A percentile compares a stretch with the other conserved stretches of the same genome.
These are phyloP conservation scores for Aquilaria yunnanensis DNA, from an alignment of 345 rosid species.

Conservation along the genomic window DNA sequence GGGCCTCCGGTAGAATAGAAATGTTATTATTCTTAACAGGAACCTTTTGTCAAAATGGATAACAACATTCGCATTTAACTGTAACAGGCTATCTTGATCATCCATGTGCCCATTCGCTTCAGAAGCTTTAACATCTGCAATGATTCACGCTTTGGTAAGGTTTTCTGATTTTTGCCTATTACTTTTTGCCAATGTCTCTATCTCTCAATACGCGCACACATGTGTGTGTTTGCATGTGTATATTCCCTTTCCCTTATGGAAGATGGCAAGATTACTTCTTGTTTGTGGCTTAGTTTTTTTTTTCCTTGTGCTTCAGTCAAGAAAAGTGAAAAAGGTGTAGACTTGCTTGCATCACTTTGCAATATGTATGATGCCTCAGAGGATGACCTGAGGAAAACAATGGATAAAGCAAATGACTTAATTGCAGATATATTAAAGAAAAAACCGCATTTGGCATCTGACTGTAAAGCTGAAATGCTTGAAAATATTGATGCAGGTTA, in stretches of 20 bases:
- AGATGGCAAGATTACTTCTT: not conserved
- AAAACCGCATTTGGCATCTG: constrained; percentile 54
- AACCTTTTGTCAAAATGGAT: too few relatives aligned
- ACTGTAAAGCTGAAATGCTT: constrained; percentile 54
- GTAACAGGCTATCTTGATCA: constrained; percentile 76
- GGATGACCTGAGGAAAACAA: constrained; percentile 63
- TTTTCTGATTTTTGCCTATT: too few relatives aligned
- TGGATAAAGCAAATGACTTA: constrained; percentile 62
- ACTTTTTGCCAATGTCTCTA: too few relatives aligned
- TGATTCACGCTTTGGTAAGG: constrained; percentile 60
- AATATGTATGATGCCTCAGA: constrained; percentile 69
- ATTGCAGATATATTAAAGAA: constrained; percentile 59
- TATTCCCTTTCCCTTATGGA: not conserved
- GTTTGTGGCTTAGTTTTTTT: not conserved
- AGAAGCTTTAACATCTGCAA: constrained; percentile 67
- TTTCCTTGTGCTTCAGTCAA: constrained; percentile 41
- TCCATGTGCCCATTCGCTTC: constrained; percentile 71
- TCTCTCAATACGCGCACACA: too few relatives aligned
- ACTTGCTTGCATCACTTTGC: constrained; percentile 86
- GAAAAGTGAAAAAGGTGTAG: constrained; percentile 68
- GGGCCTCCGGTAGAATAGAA: too few relatives aligned
- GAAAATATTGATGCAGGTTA: constrained; percentile 58
- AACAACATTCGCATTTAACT: not conserved
- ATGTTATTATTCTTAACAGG: too few relatives aligned
- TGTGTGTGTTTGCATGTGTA: constrained; percentile 12